These are phyloP conservation scores for Monosporascus sp. DNA, from an alignment of 2,329 filamentous ascomycete genomes.

Conservation along the genomic window DNA sequence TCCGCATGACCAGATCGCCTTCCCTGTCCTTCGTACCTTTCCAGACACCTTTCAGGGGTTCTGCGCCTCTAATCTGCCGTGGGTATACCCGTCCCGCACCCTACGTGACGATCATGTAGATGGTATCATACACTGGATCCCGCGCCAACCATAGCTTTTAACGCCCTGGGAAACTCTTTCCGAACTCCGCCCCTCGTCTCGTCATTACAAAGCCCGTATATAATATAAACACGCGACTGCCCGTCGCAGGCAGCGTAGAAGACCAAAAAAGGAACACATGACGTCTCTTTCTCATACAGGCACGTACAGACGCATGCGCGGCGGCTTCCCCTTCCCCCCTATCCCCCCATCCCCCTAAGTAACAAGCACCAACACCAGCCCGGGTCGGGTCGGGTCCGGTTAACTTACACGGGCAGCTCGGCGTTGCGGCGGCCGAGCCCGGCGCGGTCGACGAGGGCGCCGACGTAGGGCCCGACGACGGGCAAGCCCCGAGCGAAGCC, in stretches of 20 bases:
- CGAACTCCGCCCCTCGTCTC: background rate
- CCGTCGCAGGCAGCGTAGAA: too few relatives aligned
- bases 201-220: background rate
- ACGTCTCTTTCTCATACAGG: too few relatives aligned
- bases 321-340: too few relatives aligned
- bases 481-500: constrained; percentile 82
- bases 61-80: constrained; percentile 10
- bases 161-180: constrained; percentile 8
- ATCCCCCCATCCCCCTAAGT: too few relatives aligned
- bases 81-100: constrained; percentile 12
- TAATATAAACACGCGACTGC: background rate
- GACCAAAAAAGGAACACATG: too few relatives aligned
- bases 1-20: background rate
- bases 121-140: constrained; percentile 12
- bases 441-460: constrained; percentile 63
- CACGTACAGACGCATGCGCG: too few relatives aligned
- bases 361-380: background rate
- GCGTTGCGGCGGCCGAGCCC: constrained; percentile 65
- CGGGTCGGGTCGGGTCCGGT: background rate
- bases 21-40: constrained; percentile 9
- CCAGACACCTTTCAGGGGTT: constrained; percentile 6
- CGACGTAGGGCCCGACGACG: constrained; percentile 81
- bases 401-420: constrained; percentile 68
- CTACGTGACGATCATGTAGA: constrained; percentile 12
- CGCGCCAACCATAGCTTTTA: constrained; percentile 1